Conservation (phyloP, 2,329 filamentous ascomycete genomes). For the Microcera coccophila region DNA sequence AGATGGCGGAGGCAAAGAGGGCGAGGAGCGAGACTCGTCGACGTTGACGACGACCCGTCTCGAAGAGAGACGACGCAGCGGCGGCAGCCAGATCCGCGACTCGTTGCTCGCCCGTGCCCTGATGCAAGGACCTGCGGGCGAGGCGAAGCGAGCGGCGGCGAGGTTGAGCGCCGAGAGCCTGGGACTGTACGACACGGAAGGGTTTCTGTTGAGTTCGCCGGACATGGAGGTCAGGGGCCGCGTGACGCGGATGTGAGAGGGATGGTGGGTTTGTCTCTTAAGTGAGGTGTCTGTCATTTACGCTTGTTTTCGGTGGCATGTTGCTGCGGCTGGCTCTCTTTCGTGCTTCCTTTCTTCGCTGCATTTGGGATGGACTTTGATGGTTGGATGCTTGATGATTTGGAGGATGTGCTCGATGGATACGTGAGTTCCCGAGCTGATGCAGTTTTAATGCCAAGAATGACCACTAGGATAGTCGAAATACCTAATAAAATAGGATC, state of each 20-base stretch:
- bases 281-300: too few species aligned
- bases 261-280: too few species aligned
- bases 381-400: too few species aligned
- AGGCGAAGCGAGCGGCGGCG: constrained; percentile 22
- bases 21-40: constrained; percentile 17
- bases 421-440: too few species aligned
- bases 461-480: too few species aligned
- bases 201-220: constrained; percentile 43
- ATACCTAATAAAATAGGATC: background rate
- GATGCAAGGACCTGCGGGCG: too few species aligned
- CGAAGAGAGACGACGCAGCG: constrained; percentile 18
- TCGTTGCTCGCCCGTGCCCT: too few species aligned
- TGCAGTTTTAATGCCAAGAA: too few species aligned
- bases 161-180: constrained; percentile 37
- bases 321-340: constrained; percentile 6
- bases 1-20: constrained; percentile 27
- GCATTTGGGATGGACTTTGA: too few species aligned
- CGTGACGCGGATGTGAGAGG: constrained; percentile 26
- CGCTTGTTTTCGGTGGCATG: background rate
- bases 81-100: constrained; percentile 19
- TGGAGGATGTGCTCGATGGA: too few species aligned
- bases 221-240: constrained; percentile 29
- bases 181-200: constrained; percentile 44
- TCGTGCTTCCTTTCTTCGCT: constrained; percentile 15
- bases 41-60: constrained; percentile 12